These are phyloP conservation scores for Zymoseptoria passerinii DNA, from an alignment of 2,329 filamentous ascomycete species.

Conservation along the genomic window DNA sequence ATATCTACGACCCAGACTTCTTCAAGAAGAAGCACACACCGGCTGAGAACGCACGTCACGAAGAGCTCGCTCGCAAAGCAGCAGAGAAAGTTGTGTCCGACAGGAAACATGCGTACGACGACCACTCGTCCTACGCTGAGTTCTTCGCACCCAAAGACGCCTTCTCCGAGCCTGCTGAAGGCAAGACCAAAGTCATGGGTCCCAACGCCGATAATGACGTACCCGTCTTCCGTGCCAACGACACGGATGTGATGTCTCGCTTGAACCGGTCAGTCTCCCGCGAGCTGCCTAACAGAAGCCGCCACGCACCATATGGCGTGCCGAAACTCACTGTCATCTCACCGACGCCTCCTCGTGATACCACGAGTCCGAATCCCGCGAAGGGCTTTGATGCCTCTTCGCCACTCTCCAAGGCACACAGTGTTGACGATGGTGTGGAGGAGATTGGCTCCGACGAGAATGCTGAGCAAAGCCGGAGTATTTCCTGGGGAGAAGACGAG, in stretches of 20 bases:
- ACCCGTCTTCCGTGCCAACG: constrained; percentile 35
- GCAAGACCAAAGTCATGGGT: constrained; percentile 31
- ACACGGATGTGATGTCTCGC: constrained; percentile 18
- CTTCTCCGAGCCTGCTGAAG: constrained; percentile 31
- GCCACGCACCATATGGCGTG: constrained; percentile 31
- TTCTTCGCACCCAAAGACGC: constrained; percentile 43
- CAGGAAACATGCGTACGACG: constrained; percentile 34
- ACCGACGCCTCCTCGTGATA: constrained; percentile 47
- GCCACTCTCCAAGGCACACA: constrained; percentile 19
- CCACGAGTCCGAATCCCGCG: constrained; percentile 29
- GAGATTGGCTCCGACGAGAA: constrained; percentile 9
- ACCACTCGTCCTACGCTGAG: constrained; percentile 30
- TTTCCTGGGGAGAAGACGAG: constrained; percentile 42
- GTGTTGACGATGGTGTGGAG: constrained; percentile 9
- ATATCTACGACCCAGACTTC: constrained; percentile 39
- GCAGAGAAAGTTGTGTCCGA: constrained; percentile 35
- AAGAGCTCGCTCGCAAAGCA: constrained; percentile 25
- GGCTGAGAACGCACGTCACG: constrained; percentile 18
- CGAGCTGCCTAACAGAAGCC: constrained; percentile 7
- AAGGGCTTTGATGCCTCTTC: constrained; percentile 27
- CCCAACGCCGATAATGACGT: constrained; percentile 40
- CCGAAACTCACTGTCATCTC: constrained; percentile 50
- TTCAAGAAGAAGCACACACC: constrained; percentile 34
- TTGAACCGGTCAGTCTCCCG: constrained; percentile 12
- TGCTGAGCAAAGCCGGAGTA: constrained; percentile 25